Conservation (phyloP, 2,329 filamentous ascomycete genomes). For the Tympanopsis confertula region DNA sequence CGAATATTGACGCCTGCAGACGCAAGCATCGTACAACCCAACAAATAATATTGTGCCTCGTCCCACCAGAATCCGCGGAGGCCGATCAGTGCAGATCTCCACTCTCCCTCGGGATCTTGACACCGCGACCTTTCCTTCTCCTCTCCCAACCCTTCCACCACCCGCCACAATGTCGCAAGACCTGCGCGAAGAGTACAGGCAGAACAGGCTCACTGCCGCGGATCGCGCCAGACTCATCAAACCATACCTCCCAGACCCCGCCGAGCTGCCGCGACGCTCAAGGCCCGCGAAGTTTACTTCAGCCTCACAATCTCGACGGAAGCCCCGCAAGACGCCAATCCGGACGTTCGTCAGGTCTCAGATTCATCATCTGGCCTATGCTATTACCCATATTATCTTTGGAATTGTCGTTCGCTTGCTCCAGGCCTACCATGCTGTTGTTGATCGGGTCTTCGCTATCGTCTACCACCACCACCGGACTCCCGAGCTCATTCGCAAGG, state of each 20-base stretch:
- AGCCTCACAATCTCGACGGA: too few species aligned
- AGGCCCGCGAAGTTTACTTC: background rate
- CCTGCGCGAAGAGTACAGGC: too few species aligned
- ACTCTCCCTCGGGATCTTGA: too few species aligned
- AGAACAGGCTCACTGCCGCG: background rate
- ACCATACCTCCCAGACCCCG: slow-evolving; percentile 6
- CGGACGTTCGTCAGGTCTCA: slow-evolving; percentile 49
- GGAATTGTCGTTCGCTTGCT: slow-evolving; percentile 77
- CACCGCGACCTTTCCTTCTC: too few species aligned
- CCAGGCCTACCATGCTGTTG: slow-evolving; percentile 66
- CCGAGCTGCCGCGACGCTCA: slow-evolving; percentile 18
- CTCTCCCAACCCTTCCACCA: too few species aligned
- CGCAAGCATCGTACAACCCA: too few species aligned
- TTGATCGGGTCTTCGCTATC: slow-evolving; percentile 68
- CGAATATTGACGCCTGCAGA: too few species aligned
- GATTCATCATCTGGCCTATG: slow-evolving; percentile 56
- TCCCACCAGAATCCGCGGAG: too few species aligned
- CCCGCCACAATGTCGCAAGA: too few species aligned
- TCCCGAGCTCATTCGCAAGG: slow-evolving; percentile 79
- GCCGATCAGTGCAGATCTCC: too few species aligned
- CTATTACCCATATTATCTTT: slow-evolving; percentile 68
- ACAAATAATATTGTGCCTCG: too few species aligned
- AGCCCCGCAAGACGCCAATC: slow-evolving; percentile 18
- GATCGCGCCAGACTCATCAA: background rate
- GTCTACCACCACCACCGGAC: slow-evolving; percentile 93